Base-by-base conservation (phyloP, 768 basidiomycete species). In the Phlebiopsis gigantea region DNA sequence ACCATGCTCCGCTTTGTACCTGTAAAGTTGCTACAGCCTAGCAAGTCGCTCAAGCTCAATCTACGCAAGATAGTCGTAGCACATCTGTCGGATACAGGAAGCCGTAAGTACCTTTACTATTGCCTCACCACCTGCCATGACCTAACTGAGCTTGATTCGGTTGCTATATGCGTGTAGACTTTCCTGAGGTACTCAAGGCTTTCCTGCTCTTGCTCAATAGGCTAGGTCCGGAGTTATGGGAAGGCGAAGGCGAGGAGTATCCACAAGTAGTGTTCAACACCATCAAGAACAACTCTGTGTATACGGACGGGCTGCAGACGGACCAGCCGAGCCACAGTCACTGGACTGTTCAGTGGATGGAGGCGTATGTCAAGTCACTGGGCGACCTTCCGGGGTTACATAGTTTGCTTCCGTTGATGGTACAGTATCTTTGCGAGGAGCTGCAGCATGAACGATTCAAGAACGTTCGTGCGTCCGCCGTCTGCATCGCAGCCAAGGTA, bases 241-340 rank as follows among this genome's bases (percentile, higher is more conserved):
- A 74, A 19, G 81, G 78, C 26, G 85, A 90, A 61, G 79, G 80
- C 1, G 74, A 81, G 4, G 85, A 90, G 63, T 90, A 85, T 64
- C 87, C 93, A 2, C 80, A 85, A 61, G 78, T 88, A 31, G 79
- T 93, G 6, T 87, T 96, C 63, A 91, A 90, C 64, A 80, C 86
- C 14, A 80, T 98, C 65, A 89, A 88, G 67, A 85, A 91, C 65
- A 98, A 96, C 67, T 67, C 74, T 2, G 73, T 76, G 5, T 87
- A 81, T 65, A 65, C 72, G 30, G 68, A 75, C 28, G 68, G 80
- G 42, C 61, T 90, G 12, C 72, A 74, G 53, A 60, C 69, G 8
- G 61, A 63, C n/a, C 48, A 52, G 12, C 45, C 52, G 1, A 52
- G 57, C 5, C 50, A 59, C 2, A 60, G 80, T 67, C 75, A 73